A percentile compares a stretch with the other conserved stretches of the same genome.
Evolutionary conservation across 495 filamentous ascomycete species (phyloP).

Genomic region (Penicillium canariense): DNA sequence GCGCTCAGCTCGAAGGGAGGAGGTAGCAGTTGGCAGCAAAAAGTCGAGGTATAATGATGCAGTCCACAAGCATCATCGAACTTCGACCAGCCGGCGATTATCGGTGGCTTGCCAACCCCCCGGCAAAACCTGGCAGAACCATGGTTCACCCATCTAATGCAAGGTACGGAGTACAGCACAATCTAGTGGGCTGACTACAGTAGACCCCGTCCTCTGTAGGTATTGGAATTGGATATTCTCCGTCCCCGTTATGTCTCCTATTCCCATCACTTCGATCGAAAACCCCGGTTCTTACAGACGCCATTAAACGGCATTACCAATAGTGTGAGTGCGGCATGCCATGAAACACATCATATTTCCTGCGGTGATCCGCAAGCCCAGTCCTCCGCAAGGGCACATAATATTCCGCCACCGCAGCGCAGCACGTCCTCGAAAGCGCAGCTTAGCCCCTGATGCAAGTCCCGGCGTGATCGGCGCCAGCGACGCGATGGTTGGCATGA

Average conservation of each 20-base stretch:
- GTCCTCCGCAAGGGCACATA: not conserved
- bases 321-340: not conserved
- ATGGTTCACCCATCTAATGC: slow-evolving; percentile 16
- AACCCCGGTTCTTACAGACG: not conserved
- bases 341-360: slow-evolving; percentile 5
- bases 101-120: slow-evolving; percentile 6
- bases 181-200: too few species aligned
- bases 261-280: too few species aligned
- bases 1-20: not conserved
- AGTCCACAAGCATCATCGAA: not conserved
- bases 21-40: not conserved
- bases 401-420: not conserved
- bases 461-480: not conserved
- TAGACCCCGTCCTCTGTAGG: too few species aligned
- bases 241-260: too few species aligned
- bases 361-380: too few species aligned
- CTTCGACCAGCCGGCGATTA: too few species aligned
- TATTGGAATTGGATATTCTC: too few species aligned
- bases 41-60: not conserved
- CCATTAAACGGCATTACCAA: not conserved
- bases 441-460: not conserved
- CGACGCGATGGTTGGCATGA: not conserved
- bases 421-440: not conserved
- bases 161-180: slow-evolving; percentile 15
- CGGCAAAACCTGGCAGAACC: slow-evolving; percentile 6